Conservation (phyloP, 192 early-diverging fungal species). For the Lunasporangiospora selenospora region DNA sequence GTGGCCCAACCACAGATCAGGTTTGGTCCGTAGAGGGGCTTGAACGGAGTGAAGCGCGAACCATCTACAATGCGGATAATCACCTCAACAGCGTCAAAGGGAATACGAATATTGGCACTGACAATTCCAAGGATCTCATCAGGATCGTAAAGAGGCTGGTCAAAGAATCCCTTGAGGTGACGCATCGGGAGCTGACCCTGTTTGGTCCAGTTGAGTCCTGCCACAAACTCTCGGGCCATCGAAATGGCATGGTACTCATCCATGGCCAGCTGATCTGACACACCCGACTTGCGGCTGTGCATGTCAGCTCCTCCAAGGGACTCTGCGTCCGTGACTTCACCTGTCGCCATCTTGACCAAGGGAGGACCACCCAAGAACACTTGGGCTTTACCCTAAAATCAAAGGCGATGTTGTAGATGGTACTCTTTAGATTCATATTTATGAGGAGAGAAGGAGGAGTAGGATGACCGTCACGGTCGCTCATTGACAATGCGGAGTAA, state of each 20-base stretch:
- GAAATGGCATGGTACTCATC: constrained; percentile 68
- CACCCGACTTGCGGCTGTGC: constrained; percentile 70
- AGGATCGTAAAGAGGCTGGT: constrained; percentile 64
- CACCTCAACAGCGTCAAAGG: constrained; percentile 70
- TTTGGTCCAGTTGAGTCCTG: constrained; percentile 63
- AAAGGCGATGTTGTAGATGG: not conserved
- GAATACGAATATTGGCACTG: constrained; percentile 68
- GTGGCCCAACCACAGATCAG: constrained; percentile 68
- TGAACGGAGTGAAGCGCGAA: constrained; percentile 68
- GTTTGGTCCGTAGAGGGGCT: constrained; percentile 70
- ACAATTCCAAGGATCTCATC: constrained; percentile 71
- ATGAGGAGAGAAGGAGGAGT: no score
- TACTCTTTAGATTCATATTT: no score
- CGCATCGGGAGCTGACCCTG: constrained; percentile 53
- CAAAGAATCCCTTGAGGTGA: constrained; percentile 55
- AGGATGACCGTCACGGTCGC: not conserved
- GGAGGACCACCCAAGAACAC: constrained; percentile 75
- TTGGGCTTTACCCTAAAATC: constrained; percentile 61
- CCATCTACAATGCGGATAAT: constrained; percentile 72
- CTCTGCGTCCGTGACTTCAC: constrained; percentile 69
- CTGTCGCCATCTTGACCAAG: constrained; percentile 72
- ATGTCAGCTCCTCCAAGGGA: constrained; percentile 73
- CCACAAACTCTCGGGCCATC: constrained; percentile 69
- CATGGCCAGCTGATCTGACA: constrained; percentile 66
- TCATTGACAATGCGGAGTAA: not conserved